Conservation (phyloP, 805 yeast genomes). For the Scheffersomyces amazonensis region DNA sequence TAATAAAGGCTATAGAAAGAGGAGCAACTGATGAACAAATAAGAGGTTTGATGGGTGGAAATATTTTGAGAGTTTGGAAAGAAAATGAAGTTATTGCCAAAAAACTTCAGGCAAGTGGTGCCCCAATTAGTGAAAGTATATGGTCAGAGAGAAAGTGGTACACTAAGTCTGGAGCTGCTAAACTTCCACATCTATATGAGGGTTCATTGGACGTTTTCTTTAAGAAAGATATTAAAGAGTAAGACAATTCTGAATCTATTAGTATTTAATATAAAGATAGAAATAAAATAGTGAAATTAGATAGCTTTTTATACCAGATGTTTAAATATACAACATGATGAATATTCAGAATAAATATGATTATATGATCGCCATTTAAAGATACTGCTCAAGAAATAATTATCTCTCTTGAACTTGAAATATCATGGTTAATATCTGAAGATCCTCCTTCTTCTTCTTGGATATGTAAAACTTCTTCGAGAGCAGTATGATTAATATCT, state of each 20-base stretch:
- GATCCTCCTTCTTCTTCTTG: too few relatives aligned
- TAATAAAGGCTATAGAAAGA: constrained; percentile 24
- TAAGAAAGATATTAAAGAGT: not conserved
- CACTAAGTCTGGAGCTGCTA: constrained; percentile 29
- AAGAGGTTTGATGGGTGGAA: constrained; percentile 42
- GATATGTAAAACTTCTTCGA: not conserved
- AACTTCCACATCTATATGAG: constrained; percentile 36
- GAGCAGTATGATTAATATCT: not conserved
- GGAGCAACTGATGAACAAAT: constrained; percentile 47
- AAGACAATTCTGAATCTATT: too few relatives aligned
- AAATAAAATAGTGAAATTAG: too few relatives aligned
- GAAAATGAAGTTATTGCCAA: constrained; percentile 25
- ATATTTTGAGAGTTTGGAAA: constrained; percentile 47
- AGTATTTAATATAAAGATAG: too few relatives aligned
- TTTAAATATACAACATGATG: too few relatives aligned
- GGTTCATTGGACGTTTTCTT: not conserved
- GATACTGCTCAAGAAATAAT: too few relatives aligned
- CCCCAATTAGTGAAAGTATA: constrained; percentile 30
- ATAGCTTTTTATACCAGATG: too few relatives aligned
- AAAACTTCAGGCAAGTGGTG: constrained; percentile 13
- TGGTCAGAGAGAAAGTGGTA: constrained; percentile 45
- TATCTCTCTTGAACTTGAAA: too few relatives aligned
- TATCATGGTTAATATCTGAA: too few relatives aligned
- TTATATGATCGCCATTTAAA: too few relatives aligned
- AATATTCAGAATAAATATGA: too few relatives aligned